A percentile compares a stretch with the other conserved stretches of the same genome.
These are phyloP conservation scores for Pyronema omphalodes DNA, from an alignment of 495 filamentous ascomycete genomes.

Conservation along the genomic window DNA sequence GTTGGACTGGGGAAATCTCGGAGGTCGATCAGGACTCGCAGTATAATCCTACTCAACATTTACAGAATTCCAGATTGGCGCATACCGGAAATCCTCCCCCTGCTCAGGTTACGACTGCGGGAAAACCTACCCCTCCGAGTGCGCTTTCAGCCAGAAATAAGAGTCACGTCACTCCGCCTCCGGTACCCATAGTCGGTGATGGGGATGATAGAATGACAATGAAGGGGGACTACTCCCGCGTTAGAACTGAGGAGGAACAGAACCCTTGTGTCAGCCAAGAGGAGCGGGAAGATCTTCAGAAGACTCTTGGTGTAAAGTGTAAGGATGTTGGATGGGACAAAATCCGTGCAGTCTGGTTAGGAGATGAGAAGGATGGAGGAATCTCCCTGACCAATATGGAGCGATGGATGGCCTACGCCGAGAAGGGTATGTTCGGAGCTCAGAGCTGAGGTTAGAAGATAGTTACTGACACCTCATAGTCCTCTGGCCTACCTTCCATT, in stretches of 20 bases:
- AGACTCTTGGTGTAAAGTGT: slow-evolving; percentile 45
- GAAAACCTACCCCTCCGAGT: slow-evolving; percentile 15
- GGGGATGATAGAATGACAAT: slow-evolving; percentile 20
- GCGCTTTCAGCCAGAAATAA: slow-evolving; percentile 24
- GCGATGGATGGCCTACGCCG: slow-evolving; percentile 72
- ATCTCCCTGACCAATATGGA: slow-evolving; percentile 56
- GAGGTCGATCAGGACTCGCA: slow-evolving; percentile 20
- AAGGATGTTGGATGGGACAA: slow-evolving; percentile 32
- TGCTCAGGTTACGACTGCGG: slow-evolving; percentile 26
- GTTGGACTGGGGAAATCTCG: slow-evolving; percentile 83
- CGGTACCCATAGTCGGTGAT: slow-evolving; percentile 15
- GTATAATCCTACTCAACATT: background rate
- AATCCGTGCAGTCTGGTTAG: slow-evolving; percentile 70
- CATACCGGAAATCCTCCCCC: slow-evolving; percentile 27
- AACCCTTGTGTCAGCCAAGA: slow-evolving; percentile 43
- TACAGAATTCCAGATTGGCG: slow-evolving; percentile 4
- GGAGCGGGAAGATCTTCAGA: slow-evolving; percentile 51
- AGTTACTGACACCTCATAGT: slow-evolving; percentile 11
- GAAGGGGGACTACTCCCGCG: slow-evolving; percentile 34
- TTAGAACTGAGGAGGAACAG: slow-evolving; percentile 39
- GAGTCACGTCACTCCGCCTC: slow-evolving; percentile 19
- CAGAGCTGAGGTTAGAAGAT: background rate
- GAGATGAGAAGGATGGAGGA: slow-evolving; percentile 49
- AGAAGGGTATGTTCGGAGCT: slow-evolving; percentile 37
- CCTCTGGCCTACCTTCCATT: slow-evolving; percentile 78